Evolutionary conservation across 805 yeast genomes (phyloP).

Genomic region (Myxozyma lipomycoides): DNA sequence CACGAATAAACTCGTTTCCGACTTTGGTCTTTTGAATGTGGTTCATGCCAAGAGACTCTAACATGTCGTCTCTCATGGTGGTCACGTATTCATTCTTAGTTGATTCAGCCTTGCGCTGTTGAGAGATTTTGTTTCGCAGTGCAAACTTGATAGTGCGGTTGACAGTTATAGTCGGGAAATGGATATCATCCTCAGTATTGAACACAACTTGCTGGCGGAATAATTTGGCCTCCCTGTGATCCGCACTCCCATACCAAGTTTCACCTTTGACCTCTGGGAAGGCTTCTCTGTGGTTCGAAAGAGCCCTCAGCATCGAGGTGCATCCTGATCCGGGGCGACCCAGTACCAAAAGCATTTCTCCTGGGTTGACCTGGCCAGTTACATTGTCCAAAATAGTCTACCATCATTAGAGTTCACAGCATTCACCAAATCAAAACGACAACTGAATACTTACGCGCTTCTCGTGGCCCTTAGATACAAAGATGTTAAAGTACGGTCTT

Average conservation of each 20-base stretch:
- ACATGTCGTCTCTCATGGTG: conserved; percentile 74
- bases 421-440: too few species aligned
- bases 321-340: conserved; percentile 81
- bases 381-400: background rate
- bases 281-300: conserved; percentile 60
- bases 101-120: conserved; percentile 46
- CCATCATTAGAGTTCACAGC: too few species aligned
- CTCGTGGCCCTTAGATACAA: too few species aligned
- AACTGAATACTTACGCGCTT: too few species aligned
- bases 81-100: conserved; percentile 51
- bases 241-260: conserved; percentile 58
- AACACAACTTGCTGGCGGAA: conserved; percentile 50
- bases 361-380: background rate
- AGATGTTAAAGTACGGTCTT: too few species aligned
- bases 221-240: conserved; percentile 56
- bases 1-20: conserved; percentile 49
- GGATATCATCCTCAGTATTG: conserved; percentile 48
- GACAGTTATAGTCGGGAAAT: conserved; percentile 73
- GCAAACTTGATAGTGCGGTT: conserved; percentile 70
- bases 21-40: conserved; percentile 45
- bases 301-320: conserved; percentile 61
- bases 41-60: conserved; percentile 45
- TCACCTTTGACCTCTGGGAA: conserved; percentile 53
- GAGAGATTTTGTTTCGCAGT: conserved; percentile 64
- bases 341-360: conserved; percentile 52